These are phyloP conservation scores for Bruguiera gymnorhiza DNA, from an alignment of 345 rosid genomes.

Conservation along the genomic window DNA sequence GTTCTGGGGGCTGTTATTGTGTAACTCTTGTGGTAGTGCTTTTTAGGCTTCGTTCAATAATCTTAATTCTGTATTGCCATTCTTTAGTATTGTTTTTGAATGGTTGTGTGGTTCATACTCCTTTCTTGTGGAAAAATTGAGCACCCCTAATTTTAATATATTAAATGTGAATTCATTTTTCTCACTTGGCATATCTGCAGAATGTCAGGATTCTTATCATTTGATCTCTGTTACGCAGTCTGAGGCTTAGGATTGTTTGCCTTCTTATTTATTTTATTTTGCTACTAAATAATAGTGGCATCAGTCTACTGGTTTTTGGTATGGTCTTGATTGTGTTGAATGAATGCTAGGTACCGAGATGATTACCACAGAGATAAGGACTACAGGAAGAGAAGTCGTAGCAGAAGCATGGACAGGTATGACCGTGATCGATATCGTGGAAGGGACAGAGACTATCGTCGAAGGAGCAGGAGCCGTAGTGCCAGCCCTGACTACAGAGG, in stretches of 20 bases:
- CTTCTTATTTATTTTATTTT: background rate
- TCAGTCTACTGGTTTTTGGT: background rate
- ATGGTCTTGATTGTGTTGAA: background rate
- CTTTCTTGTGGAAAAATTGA: too few relatives aligned
- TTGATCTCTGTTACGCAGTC: too few relatives aligned
- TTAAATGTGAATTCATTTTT: too few relatives aligned
- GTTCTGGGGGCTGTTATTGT: too few relatives aligned
- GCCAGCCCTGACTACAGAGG: constrained; percentile 47
- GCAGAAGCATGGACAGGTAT: constrained; percentile 46
- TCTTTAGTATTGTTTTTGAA: too few relatives aligned
- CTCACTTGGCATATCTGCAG: too few relatives aligned
- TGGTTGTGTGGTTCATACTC: too few relatives aligned
- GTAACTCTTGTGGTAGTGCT: background rate
- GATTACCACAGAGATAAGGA: constrained; percentile 42
- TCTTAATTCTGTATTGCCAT: too few relatives aligned
- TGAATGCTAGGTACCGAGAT: constrained; percentile 36
- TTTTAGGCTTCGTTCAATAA: background rate
- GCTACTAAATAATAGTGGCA: background rate
- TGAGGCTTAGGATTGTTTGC: background rate
- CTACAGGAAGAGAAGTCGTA: constrained; percentile 43
- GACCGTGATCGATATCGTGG: constrained; percentile 45
- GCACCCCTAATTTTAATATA: too few relatives aligned
- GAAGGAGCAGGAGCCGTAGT: constrained; percentile 47
- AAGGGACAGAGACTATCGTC: constrained; percentile 38
- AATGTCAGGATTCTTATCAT: too few relatives aligned